Base-by-base conservation (phyloP, 2,329 filamentous ascomycete genomes). In the Neoscytalidium dimidiatum region DNA sequence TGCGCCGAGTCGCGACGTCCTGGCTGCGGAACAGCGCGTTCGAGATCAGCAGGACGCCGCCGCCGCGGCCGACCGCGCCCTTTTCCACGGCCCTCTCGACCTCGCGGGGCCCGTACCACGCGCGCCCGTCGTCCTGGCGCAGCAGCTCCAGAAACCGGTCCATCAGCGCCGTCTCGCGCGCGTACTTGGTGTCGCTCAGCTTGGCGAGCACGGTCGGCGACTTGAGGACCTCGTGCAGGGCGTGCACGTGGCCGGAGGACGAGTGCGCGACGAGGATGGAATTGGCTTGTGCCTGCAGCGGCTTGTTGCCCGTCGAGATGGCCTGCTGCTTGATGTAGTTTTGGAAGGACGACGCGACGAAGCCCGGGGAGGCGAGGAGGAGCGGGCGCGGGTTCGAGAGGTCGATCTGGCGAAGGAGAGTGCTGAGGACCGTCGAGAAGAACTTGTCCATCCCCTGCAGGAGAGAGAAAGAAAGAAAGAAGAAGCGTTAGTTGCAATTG, bases 301-400 rank as follows among this genome's bases (percentile, higher is more conserved):
- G 80, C 76, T 94, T 95, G 75, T 96, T 91, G 66, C 89, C 87
- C 38, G 87, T 88, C 26, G 85, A 81, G 41, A 89, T 85, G 7
- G 87, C 87, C 58, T 83, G 81, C 0, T 80, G 78, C 63, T 88
- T 84, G 67, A 91, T 87, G 78, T 91, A 93, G 44, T 88, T 87
- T 63, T 91, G 89, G 74, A 99, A 97, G 21, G 90, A 89, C 2
- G 85, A 81, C 0, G 94, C 94, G 6, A 92, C 88, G 75, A 96
- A 99, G 0, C 94, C 95, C 0, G 95, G 94, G 67, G 91, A 94
- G 1, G 94, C 95, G 2, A 99, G 83, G 21, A 99, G 82, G 13
- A 98, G 80, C 0, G 94, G 92, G 17, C 89, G 58, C 19, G 88
- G 85, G 60, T 84, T 81, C 17, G 81, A 79, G 68, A 96, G 90